Evolutionary conservation across 2,329 filamentous ascomycete genomes (phyloP).

Genomic region (Torrubiellomyces zombiae): DNA sequence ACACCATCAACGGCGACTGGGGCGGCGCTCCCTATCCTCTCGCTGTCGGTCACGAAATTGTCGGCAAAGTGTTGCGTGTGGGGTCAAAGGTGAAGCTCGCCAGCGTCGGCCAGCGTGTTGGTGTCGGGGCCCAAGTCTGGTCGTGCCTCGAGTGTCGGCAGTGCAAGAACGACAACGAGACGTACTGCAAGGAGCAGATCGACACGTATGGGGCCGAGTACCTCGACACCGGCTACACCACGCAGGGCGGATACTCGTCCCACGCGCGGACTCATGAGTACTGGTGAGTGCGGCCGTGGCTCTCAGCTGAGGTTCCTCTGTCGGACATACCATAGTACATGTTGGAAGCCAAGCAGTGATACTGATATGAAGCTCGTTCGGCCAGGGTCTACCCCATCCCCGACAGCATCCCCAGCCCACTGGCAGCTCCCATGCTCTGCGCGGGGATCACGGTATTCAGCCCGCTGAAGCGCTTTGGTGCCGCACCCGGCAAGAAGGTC

Average conservation of each 20-base stretch:
- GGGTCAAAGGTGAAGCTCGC: slow-evolving; percentile 32
- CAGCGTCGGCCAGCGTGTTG: slow-evolving; percentile 40
- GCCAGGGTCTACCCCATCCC: slow-evolving; percentile 54
- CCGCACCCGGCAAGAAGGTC: slow-evolving; percentile 63
- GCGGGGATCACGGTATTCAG: slow-evolving; percentile 69
- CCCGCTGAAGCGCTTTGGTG: slow-evolving; percentile 59
- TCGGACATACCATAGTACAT: too few species aligned
- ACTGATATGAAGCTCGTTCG: too few species aligned
- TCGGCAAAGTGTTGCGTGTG: slow-evolving; percentile 51
- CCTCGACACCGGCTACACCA: slow-evolving; percentile 32
- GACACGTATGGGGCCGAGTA: slow-evolving; percentile 35
- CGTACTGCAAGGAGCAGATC: slow-evolving; percentile 21
- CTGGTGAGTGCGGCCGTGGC: slow-evolving; percentile 30
- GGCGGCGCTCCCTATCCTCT: slow-evolving; percentile 44
- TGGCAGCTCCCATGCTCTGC: slow-evolving; percentile 69
- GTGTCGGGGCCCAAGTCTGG: slow-evolving; percentile 38
- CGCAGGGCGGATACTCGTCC: slow-evolving; percentile 38
- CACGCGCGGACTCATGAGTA: slow-evolving; percentile 18
- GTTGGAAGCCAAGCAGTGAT: too few species aligned
- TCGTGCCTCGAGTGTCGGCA: slow-evolving; percentile 30
- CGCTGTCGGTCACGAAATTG: slow-evolving; percentile 56
- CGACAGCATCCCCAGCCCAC: slow-evolving; percentile 42
- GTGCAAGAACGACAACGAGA: slow-evolving; percentile 23
- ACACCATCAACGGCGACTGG: slow-evolving; percentile 56
- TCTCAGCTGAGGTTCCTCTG: too few species aligned